Evolutionary conservation across 805 yeast genomes (phyloP).

Genomic region (Saccharomycopsis sp.): DNA sequence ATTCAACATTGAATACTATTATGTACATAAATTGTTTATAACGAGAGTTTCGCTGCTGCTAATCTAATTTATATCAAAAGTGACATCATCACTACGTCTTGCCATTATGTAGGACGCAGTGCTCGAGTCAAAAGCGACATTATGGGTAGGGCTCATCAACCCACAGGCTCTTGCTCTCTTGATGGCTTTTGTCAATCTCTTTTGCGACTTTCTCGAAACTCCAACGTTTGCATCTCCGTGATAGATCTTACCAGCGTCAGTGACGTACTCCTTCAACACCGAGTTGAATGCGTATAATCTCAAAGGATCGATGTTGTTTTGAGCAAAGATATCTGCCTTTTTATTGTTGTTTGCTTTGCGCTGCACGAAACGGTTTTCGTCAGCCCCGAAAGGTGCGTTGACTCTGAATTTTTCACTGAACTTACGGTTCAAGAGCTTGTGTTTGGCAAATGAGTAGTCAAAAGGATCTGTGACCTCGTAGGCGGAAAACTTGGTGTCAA

Average conservation of each 20-base stretch:
- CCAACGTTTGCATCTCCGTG: constrained; percentile 64
- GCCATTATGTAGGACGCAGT: not conserved
- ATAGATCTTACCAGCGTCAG: constrained; percentile 68
- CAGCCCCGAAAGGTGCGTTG: constrained; percentile 21
- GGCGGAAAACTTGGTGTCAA: constrained; percentile 41
- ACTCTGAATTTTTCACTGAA: constrained; percentile 13
- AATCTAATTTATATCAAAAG: not conserved
- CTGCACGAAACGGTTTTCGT: not conserved
- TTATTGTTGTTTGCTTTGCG: constrained; percentile 7
- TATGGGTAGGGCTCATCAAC: constrained; percentile 34
- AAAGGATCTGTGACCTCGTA: constrained; percentile 70
- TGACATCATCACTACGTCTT: not conserved
- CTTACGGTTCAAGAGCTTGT: constrained; percentile 37
- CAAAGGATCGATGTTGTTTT: constrained; percentile 55
- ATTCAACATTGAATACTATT: not conserved
- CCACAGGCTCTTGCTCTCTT: constrained; percentile 79
- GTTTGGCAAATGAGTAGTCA: constrained; percentile 61
- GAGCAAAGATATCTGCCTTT: constrained; percentile 35
- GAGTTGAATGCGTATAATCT: constrained; percentile 70
- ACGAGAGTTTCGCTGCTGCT: too few relatives aligned
- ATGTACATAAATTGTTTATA: not conserved
- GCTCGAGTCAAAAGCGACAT: not conserved
- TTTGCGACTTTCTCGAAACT: constrained; percentile 58
- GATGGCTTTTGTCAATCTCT: constrained; percentile 65
- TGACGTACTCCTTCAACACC: constrained; percentile 55